Evolutionary conservation across 495 filamentous ascomycete species (phyloP).

Genomic region (Aspergillus heteromorphus): DNA sequence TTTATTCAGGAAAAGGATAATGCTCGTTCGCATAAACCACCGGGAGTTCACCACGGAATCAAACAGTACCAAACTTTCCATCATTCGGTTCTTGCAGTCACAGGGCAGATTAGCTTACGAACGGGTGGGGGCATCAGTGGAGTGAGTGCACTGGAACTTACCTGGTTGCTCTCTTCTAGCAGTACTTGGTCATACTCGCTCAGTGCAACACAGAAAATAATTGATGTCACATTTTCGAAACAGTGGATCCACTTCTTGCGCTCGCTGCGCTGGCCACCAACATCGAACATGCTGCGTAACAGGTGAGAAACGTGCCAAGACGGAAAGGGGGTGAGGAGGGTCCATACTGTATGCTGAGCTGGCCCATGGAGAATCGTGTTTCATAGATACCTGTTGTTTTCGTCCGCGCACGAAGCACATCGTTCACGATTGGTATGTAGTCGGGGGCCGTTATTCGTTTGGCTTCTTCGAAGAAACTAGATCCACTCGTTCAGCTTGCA

Average conservation of each 20-base stretch:
- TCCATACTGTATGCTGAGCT: conserved; percentile 95
- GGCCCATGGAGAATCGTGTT: conserved; percentile 95
- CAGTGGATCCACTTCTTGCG: conserved; percentile 99
- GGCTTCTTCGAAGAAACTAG: conserved; percentile 92
- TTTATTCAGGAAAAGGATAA: conserved; percentile 97
- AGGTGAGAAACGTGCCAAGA: conserved; percentile 10
- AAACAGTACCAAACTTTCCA: conserved; percentile 95
- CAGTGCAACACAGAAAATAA: conserved; percentile 97
- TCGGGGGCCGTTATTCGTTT: conserved; percentile 75
- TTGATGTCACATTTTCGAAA: conserved; percentile 99
- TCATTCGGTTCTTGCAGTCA: conserved; percentile 81
- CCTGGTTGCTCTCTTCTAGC: conserved; percentile 94
- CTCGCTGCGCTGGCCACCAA: conserved; percentile 93
- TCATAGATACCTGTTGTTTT: conserved; percentile 99
- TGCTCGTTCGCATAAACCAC: conserved; percentile 98
- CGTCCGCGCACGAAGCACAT: conserved; percentile 89
- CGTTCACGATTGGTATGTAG: conserved; percentile 86
- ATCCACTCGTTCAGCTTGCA: conserved; percentile 18
- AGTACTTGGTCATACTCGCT: conserved; percentile 98
- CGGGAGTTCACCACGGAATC: conserved; percentile 98
- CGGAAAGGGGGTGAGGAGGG: not conserved
- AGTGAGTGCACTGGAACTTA: conserved; percentile 32
- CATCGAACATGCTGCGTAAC: conserved; percentile 87
- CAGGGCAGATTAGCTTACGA: not conserved
- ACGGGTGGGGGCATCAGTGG: conserved; percentile 1